Evolutionary conservation across 129 eudicot species (phyloP).

Genomic region (Erigeron canadensis): DNA sequence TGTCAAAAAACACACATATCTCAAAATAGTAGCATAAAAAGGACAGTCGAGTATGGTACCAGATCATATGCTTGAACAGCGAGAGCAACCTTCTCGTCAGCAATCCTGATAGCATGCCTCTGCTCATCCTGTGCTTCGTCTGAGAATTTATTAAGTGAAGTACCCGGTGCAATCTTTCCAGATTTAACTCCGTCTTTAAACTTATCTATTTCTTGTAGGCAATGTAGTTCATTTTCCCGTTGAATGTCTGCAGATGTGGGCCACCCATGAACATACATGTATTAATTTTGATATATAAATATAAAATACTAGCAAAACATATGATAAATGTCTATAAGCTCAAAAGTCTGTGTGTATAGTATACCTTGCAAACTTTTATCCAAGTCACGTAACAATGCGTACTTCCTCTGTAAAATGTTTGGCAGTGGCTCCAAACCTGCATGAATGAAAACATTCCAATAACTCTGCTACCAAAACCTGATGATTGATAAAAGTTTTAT

Average conservation of each 20-base stretch:
- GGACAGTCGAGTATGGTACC: conserved; percentile 32
- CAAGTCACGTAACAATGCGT: conserved; percentile 71
- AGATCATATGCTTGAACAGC: conserved; percentile 86
- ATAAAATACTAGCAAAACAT: not conserved
- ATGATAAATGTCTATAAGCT: not conserved
- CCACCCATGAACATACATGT: not conserved
- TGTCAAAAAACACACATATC: not conserved
- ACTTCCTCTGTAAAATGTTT: conserved; percentile 71
- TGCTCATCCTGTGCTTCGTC: conserved; percentile 87
- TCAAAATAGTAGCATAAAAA: not conserved
- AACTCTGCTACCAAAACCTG: conserved; percentile 10
- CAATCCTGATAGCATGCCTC: conserved; percentile 80
- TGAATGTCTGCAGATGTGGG: conserved; percentile 47
- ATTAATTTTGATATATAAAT: not conserved
- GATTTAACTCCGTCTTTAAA: conserved; percentile 59
- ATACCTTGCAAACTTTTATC: conserved; percentile 90
- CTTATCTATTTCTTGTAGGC: conserved; percentile 65
- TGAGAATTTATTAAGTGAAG: conserved; percentile 58
- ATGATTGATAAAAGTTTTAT: too few species aligned
- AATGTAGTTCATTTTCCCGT: conserved; percentile 66
- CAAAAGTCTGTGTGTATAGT: not conserved
- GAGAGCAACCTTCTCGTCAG: conserved; percentile 86
- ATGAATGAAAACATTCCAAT: conserved; percentile 2
- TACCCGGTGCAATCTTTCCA: conserved; percentile 56
- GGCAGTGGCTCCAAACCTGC: conserved; percentile 85